Evolutionary conservation across 768 basidiomycete species (phyloP), one percentile per base, ranked within the genome.

Genomic region (Cystofilobasidium capitatum): DNA sequence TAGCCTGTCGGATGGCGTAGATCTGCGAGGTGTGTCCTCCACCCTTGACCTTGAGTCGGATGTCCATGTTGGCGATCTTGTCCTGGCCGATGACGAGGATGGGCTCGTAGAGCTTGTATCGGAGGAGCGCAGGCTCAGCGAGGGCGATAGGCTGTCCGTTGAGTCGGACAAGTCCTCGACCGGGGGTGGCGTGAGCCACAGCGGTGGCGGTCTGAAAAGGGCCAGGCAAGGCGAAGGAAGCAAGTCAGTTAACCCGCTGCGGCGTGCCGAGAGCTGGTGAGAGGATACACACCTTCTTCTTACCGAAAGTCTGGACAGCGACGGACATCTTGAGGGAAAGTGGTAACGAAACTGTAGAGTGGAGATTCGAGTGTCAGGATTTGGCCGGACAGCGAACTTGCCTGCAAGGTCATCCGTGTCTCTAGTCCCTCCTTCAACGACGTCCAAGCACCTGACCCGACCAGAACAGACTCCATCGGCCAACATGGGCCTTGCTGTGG

Each of bases 11-110:
- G 78, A 98, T 91, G 71, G 96, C 96, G 81, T 98, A 99, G 71
- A 99, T 84, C 80, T 99, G 94, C 64, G 94, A 94, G 69, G 91
- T 92, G 83, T 98, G 96, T 80, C 96, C 96, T 83, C 96, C 96
- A 78, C 96, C 96, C 80, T 92, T 93, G 72, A 96, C 94, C 60
- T 93, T 90, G 64, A 98, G 89, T 73, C 94, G 89, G 80, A 99
- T 92, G 81, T 99, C 94, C 74, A 98, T 83, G 72, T 82, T 81
- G 66, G 82, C 80, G 77, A 97, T 92, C 44, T 88, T 83, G 55
- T 96, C 91, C 76, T 91, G 88, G 70, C 91, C 91, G 69, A 87
- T 87, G 67, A 96, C 88, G 73, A 99, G 88, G 76, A 99, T 82
- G 70, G 96, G 88, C 79, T 97, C 94, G 81, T 98, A 99, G 74